Conservation (phyloP, 1,139 yeast genomes). For the Protomyces pachydermus region DNA sequence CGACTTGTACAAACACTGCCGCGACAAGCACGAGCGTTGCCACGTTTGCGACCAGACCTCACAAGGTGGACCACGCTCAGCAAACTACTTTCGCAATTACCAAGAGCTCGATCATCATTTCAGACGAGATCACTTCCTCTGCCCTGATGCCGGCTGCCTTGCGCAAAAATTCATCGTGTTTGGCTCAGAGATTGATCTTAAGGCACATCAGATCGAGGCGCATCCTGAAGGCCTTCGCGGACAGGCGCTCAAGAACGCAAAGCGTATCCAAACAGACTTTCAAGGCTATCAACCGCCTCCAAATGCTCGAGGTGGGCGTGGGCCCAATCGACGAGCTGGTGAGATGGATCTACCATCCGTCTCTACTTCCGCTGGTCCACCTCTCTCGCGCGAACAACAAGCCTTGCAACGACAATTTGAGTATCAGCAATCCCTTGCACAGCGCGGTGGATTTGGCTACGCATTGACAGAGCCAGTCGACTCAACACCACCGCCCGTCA, state of each 20-base stretch:
- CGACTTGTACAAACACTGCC: constrained; percentile 73
- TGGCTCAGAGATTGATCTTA: constrained; percentile 75
- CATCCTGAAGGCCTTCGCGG: constrained; percentile 53
- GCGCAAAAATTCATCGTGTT: constrained; percentile 91
- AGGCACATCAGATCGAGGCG: constrained; percentile 80
- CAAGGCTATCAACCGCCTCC: constrained; percentile 26
- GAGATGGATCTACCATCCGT: constrained; percentile 6
- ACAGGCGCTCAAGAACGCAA: constrained; percentile 26
- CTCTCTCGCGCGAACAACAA: constrained; percentile 26
- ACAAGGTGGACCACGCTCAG: constrained; percentile 48
- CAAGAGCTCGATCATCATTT: constrained; percentile 72
- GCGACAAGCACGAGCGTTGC: constrained; percentile 83
- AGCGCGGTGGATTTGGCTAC: constrained; percentile 18
- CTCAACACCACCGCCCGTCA: constrained; percentile 11
- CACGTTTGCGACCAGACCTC: constrained; percentile 75
- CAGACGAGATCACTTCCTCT: constrained; percentile 63
- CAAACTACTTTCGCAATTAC: constrained; percentile 76
- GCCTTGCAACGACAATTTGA: constrained; percentile 27
- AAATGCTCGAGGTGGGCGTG: constrained; percentile 13
- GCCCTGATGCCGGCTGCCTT: constrained; percentile 74
- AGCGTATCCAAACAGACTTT: constrained; percentile 25
- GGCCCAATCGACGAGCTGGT: constrained; percentile 7
- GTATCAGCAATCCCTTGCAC: constrained; percentile 25
- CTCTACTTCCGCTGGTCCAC: constrained; percentile 4
- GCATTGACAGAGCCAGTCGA: constrained; percentile 12